phyloP scores from a whole-genome alignment of 768 basidiomycete genomes.

The Rubroboletus pulcherrimus region DNA sequence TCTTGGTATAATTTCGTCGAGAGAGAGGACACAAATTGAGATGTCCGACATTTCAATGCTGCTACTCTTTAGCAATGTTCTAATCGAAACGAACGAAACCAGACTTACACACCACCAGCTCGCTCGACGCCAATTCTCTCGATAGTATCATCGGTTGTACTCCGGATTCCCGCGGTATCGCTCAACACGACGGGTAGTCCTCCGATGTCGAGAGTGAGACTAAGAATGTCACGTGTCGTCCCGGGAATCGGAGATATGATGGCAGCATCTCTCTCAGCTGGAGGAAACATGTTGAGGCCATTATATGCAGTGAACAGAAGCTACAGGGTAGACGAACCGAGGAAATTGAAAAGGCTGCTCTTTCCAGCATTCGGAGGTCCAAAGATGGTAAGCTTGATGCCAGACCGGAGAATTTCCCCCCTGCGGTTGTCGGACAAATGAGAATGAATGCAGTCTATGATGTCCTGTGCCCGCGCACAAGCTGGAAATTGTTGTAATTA shows the following conservation, averaged over 20 bases:
- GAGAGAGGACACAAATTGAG: slow-evolving; percentile 76
- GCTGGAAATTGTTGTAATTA: slow-evolving; percentile 38
- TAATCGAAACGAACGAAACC: neutral
- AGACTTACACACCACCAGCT: slow-evolving; percentile 61
- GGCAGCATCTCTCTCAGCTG: slow-evolving; percentile 83
- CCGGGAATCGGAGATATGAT: slow-evolving; percentile 87
- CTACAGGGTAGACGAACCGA: slow-evolving; percentile 45
- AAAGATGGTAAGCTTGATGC: slow-evolving; percentile 82
- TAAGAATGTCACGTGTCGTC: slow-evolving; percentile 85
- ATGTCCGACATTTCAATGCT: slow-evolving; percentile 70
- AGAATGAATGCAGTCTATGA: slow-evolving; percentile 48
- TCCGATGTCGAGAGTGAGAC: slow-evolving; percentile 82
- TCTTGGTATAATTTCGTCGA: slow-evolving; percentile 41
- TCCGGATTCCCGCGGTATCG: slow-evolving; percentile 83
- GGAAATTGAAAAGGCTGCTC: slow-evolving; percentile 80
- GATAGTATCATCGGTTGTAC: slow-evolving; percentile 59
- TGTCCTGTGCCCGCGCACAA: slow-evolving; percentile 41
- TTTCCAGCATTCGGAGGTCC: slow-evolving; percentile 96
- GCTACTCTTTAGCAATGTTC: neutral
- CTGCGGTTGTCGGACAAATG: slow-evolving; percentile 69
- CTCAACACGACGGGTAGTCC: slow-evolving; percentile 77
- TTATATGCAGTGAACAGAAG: neutral
- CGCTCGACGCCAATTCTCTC: slow-evolving; percentile 81
- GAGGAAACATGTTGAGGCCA: neutral
- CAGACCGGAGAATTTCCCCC: slow-evolving; percentile 81